Conservation (phyloP, 495 filamentous ascomycete genomes). For the Trichoderma virens region DNA sequence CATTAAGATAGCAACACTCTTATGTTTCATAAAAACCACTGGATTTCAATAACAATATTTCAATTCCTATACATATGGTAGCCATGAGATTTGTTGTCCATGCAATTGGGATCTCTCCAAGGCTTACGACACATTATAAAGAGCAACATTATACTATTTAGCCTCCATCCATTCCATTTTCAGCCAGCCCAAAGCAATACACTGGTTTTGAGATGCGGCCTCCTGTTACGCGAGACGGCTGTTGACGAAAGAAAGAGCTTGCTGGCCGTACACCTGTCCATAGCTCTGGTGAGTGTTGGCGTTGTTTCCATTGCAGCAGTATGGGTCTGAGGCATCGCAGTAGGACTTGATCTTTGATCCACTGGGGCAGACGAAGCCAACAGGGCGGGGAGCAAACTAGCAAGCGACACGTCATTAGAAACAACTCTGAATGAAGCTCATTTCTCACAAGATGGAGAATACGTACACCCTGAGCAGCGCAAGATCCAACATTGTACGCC, state of each 20-base stretch:
- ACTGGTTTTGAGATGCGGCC: no score
- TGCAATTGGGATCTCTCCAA: no score
- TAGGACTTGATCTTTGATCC: slow-evolving; percentile 53
- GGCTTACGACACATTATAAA: no score
- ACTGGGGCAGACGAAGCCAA: slow-evolving; percentile 48
- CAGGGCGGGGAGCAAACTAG: slow-evolving; percentile 50
- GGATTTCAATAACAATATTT: no score
- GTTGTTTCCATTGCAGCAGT: slow-evolving; percentile 59
- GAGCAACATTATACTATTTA: no score
- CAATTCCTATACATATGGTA: no score
- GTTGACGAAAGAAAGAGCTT: slow-evolving; percentile 31
- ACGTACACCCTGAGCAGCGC: slow-evolving; percentile 47
- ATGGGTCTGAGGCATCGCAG: slow-evolving; percentile 56
- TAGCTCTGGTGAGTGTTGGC: slow-evolving; percentile 53
- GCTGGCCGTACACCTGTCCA: slow-evolving; percentile 39
- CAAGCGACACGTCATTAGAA: neutral
- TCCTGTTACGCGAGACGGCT: neutral
- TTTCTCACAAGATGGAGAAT: neutral
- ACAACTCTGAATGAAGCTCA: neutral
- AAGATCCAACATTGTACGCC: slow-evolving; percentile 55
- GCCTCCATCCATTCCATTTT: no score
- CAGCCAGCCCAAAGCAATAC: no score
- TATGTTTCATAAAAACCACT: no score
- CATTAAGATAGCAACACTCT: no score
- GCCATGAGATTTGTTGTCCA: no score